Percentiles rank a stretch among this genome's conserved stretches.
Conservation (phyloP, 2,329 filamentous ascomycete species). For the Magnaporthiopsis poae region DNA sequence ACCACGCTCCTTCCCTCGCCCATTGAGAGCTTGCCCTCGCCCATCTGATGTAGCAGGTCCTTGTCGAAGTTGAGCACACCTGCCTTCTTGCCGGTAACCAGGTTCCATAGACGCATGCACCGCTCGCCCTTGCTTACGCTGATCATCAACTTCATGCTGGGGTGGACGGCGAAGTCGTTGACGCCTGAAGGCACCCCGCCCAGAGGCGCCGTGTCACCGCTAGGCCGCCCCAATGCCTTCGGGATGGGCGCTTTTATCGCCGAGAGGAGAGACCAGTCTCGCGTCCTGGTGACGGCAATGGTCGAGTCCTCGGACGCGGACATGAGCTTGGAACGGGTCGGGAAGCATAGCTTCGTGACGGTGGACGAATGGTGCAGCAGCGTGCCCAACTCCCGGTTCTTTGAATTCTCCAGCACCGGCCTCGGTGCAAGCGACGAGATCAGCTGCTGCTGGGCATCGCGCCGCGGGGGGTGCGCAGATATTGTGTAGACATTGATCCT, state of each 20-base stretch:
- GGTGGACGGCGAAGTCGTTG: conserved; percentile 91
- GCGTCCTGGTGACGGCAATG: conserved; percentile 73
- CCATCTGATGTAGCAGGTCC: conserved; percentile 61
- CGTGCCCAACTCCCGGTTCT: conserved; percentile 79
- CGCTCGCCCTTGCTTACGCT: conserved; percentile 82
- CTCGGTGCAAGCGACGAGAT: conserved; percentile 61
- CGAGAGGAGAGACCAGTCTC: conserved; percentile 81
- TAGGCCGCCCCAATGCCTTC: conserved; percentile 68
- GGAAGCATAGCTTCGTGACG: conserved; percentile 71
- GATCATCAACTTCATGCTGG: conserved; percentile 93
- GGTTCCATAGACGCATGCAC: conserved; percentile 89
- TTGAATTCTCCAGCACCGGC: conserved; percentile 66
- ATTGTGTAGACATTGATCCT: conserved; percentile 90
- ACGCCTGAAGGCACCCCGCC: conserved; percentile 77
- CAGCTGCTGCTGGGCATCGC: conserved; percentile 41
- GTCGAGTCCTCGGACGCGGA: conserved; percentile 85
- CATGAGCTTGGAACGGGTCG: conserved; percentile 76
- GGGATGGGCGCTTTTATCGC: conserved; percentile 82
- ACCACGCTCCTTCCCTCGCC: conserved; percentile 75
- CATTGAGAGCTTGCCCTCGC: conserved; percentile 64
- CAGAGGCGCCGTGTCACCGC: conserved; percentile 76
- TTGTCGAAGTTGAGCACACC: conserved; percentile 78
- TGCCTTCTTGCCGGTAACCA: conserved; percentile 92
- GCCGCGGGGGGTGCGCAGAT: conserved; percentile 55
- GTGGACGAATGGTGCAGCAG: conserved; percentile 78